Evolutionary conservation across 257 asterid genomes (phyloP).

Genomic region (Solanum rostratum): DNA sequence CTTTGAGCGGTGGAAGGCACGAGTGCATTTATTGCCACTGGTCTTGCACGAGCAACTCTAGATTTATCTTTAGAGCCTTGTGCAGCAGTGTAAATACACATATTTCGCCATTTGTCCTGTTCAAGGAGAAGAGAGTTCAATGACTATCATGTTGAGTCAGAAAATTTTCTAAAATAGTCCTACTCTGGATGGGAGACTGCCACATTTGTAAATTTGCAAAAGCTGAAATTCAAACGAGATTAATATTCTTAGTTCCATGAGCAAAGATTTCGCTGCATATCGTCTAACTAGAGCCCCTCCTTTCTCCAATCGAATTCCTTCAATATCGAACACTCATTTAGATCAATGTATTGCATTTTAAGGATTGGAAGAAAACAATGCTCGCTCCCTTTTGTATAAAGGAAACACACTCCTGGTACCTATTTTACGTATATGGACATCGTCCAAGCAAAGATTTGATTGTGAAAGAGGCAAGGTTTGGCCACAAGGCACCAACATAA

Average conservation of each 20-base stretch:
- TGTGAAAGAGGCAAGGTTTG: not conserved
- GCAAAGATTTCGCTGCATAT: not conserved
- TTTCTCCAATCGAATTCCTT: not conserved
- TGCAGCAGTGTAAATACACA: constrained; percentile 19
- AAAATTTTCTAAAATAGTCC: not conserved
- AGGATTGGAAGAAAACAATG: not conserved
- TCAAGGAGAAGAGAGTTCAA: not conserved
- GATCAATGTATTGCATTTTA: not conserved
- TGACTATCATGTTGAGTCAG: not conserved
- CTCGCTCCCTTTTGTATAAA: not conserved
- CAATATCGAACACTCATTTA: not conserved
- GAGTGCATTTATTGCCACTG: constrained; percentile 2
- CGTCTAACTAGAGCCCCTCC: not conserved
- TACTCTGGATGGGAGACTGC: not conserved
- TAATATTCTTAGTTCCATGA: not conserved
- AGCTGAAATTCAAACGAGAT: not conserved
- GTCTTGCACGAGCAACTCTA: constrained; percentile 8
- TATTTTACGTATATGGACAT: not conserved
- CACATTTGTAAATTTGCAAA: not conserved
- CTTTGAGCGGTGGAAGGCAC: not conserved
- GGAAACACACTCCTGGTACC: not conserved
- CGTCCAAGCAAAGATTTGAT: not conserved
- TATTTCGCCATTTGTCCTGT: constrained; percentile 61
- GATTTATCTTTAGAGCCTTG: constrained; percentile 22
- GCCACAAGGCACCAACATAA: not conserved